phyloP scores from a whole-genome alignment of 768 basidiomycete species.

The Gymnopilus junonius region DNA sequence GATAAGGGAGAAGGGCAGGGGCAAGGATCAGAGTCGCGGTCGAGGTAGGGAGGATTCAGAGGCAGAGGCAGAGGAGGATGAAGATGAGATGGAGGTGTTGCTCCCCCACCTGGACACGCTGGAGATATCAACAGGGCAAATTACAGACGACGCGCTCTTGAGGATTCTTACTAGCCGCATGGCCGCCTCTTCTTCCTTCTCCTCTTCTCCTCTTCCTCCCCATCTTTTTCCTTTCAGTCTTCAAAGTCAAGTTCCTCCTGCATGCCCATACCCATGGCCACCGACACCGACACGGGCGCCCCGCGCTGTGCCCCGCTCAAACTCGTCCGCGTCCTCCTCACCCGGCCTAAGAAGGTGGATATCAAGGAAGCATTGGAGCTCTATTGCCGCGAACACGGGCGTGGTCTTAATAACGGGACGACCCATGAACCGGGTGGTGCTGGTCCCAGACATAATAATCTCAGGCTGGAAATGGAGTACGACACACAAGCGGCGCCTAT shows the following conservation, averaged over 20 bases:
- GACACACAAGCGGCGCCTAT: no score
- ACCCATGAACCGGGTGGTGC: no score
- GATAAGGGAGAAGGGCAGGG: neutral
- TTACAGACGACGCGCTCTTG: neutral
- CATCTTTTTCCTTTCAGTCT: no score
- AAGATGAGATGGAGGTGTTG: neutral
- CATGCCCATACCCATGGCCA: no score
- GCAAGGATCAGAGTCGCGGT: neutral
- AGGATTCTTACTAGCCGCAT: neutral
- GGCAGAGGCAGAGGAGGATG: neutral
- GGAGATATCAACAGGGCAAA: neutral
- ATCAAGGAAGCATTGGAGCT: neutral
- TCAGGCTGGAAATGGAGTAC: no score
- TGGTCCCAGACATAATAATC: no score
- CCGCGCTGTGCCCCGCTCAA: neutral
- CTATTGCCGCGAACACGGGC: neutral
- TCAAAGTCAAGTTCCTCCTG: no score
- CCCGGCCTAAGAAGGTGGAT: neutral
- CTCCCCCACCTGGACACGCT: neutral
- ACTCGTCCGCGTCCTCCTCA: neutral
- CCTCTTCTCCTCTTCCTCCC: no score
- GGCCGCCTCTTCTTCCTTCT: neutral
- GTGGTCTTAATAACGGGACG: neutral
- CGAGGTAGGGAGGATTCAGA: no score
- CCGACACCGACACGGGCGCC: no score